These are phyloP conservation scores for Chloromonas sp. DNA, from an alignment of 163 green algal genomes.

Conservation along the genomic window DNA sequence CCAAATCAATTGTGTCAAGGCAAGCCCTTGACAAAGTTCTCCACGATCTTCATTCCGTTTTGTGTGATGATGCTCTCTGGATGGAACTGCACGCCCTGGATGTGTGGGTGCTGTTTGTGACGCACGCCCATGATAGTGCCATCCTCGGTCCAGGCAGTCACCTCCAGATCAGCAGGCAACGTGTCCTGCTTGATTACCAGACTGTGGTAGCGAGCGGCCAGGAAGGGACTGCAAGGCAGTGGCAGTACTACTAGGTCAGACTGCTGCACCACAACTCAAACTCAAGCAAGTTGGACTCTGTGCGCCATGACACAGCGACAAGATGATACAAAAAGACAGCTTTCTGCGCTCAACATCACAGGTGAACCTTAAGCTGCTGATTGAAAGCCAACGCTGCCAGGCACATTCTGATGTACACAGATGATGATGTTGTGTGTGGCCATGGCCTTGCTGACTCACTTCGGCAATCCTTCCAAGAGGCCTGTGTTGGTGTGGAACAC, in stretches of 20 bases:
- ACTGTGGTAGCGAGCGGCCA: constrained; percentile 86
- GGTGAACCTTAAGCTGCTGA: too few relatives aligned
- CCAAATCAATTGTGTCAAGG: background rate
- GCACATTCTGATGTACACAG: too few relatives aligned
- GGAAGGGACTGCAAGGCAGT: constrained; percentile 76
- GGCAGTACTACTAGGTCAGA: background rate
- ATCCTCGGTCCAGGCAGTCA: constrained; percentile 95
- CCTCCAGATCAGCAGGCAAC: constrained; percentile 86
- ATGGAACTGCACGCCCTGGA: constrained; percentile 96
- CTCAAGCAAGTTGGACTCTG: too few relatives aligned
- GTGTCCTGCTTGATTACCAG: constrained; percentile 84
- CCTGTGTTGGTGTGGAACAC: constrained; percentile 81
- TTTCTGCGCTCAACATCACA: too few relatives aligned
- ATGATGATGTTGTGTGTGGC: too few relatives aligned
- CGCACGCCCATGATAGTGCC: constrained; percentile 93
- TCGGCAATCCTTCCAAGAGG: constrained; percentile 64
- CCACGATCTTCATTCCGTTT: constrained; percentile 80
- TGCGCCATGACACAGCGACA: too few relatives aligned
- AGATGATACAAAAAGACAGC: too few relatives aligned
- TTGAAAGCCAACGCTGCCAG: too few relatives aligned
- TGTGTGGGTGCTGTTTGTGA: constrained; percentile 80
- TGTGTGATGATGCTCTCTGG: constrained; percentile 93
- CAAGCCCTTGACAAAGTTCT: constrained; percentile 74
- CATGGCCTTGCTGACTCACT: constrained; percentile 28
- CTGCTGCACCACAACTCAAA: too few relatives aligned